Evolutionary conservation across 306 rosid genomes (phyloP), one percentile per base, ranked within the genome.

Genomic region (Prinsepia uniflora): DNA sequence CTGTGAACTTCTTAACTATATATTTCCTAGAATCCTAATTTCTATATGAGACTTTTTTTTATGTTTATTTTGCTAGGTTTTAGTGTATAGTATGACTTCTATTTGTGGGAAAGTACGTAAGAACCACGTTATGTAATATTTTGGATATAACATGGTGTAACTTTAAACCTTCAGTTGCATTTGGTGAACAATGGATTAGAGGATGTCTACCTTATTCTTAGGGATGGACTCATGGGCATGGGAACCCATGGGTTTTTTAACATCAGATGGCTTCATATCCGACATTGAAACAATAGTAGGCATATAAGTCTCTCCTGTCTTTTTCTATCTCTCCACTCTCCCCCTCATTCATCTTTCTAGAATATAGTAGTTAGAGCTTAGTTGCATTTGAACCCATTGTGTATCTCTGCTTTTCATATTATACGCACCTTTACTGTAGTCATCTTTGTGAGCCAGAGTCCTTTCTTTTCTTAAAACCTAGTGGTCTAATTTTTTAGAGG

Each of bases 401-500:
- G 12, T 42, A 13, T 46, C 59, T 6, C 13, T 19, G 72, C 18
- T 12, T 47, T 2, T 5, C 5, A 20, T 24, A 48, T 14, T 22
- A 12, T 13, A 13, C 55, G 2, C 7, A 65, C 12, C 36, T 46
- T 3, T 20, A 5, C 4, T 52, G 20, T 17, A 17, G 69, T 45
- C 54, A 65, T 65, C 49, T 45, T 7, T 22, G 69, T 20, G 30
- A 15, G 54, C 54, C 6, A 45, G 15, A 7, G 43, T 45, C 13
- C 55, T 46, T 65, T 45, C 18, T 39, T 65, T 65, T 52, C 61
- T 8, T 39, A 6, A 15, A 10, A 40, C 34, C 22, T 0, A 5
- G n/a, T 68, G 61, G n/a, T 68, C 72, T 36, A 68, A 68, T 50
- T 65, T 65, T 7, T 15, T 49, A 14, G 5, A 46, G 50, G 13